Evolutionary conservation across 2,329 filamentous ascomycete genomes (phyloP).

Genomic region (Alternaria infectoria): DNA sequence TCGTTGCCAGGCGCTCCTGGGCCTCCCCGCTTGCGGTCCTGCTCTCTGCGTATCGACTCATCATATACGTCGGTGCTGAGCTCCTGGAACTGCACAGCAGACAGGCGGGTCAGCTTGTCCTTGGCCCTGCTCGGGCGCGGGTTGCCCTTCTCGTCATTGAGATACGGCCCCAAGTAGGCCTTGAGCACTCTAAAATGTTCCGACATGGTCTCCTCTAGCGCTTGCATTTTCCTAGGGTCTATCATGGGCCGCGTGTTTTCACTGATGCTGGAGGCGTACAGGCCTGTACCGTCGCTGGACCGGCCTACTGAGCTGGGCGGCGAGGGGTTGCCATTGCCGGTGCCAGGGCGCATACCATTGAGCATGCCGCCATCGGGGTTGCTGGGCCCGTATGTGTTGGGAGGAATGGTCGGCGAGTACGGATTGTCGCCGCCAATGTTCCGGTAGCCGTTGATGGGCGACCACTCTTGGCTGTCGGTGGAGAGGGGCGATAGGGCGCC

Average conservation of each 20-base stretch:
- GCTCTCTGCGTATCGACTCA: conserved; percentile 86
- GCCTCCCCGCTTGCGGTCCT: conserved; percentile 58
- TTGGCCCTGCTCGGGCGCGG: conserved; percentile 85
- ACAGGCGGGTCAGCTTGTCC: conserved; percentile 91
- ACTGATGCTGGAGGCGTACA: conserved; percentile 60
- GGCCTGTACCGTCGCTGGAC: conserved; percentile 78
- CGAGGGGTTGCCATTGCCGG: conserved; percentile 66
- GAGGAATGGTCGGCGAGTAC: conserved; percentile 46
- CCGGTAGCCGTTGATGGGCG: conserved; percentile 49
- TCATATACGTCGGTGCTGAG: conserved; percentile 98
- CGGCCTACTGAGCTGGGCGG: conserved; percentile 87
- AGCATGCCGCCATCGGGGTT: conserved; percentile 55
- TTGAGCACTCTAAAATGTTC: conserved; percentile 85
- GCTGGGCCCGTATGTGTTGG: conserved; percentile 43
- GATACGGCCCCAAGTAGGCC: conserved; percentile 72
- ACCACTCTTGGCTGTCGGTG: conserved; percentile 50
- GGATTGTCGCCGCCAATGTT: conserved; percentile 46
- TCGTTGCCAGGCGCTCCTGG: conserved; percentile 55
- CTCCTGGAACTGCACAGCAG: conserved; percentile 93
- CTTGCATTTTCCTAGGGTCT: conserved; percentile 64
- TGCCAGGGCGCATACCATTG: conserved; percentile 57
- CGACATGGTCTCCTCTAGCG: conserved; percentile 72
- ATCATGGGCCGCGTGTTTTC: conserved; percentile 56
- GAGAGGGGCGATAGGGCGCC: conserved; percentile 50
- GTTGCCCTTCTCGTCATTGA: conserved; percentile 76